phyloP scores from a whole-genome alignment of 2,329 filamentous ascomycete species.

The Botrytis sinoallii region DNA sequence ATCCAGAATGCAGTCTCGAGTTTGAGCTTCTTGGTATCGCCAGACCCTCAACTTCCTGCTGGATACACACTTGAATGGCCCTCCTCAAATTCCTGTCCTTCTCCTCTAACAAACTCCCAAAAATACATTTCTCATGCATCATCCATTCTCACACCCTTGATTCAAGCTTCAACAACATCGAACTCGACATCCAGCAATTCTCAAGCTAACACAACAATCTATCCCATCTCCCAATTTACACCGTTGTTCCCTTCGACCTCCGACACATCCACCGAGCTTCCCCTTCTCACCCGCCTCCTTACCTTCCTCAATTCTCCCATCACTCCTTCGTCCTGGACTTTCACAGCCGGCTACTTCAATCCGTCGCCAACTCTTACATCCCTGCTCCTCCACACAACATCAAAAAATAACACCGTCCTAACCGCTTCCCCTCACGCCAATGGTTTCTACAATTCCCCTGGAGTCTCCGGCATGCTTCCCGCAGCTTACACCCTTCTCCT shows the following conservation, averaged over 20 bases:
- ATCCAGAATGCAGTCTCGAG: constrained; percentile 76
- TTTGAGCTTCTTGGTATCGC: constrained; percentile 77
- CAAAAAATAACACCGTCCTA: constrained; percentile 67
- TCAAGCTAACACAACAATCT: constrained; percentile 65
- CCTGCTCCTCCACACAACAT: constrained; percentile 69
- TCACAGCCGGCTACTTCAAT: constrained; percentile 98
- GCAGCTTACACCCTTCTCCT: constrained; percentile 90
- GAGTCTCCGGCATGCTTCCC: constrained; percentile 85
- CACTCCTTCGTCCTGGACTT: constrained; percentile 82
- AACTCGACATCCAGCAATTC: not conserved
- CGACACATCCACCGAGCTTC: constrained; percentile 84
- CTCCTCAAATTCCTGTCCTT: constrained; percentile 66
- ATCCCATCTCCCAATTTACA: constrained; percentile 84
- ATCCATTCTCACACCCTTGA: constrained; percentile 61
- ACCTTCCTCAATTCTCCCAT: constrained; percentile 60
- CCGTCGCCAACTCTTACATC: constrained; percentile 81
- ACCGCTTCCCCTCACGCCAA: constrained; percentile 93
- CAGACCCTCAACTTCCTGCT: constrained; percentile 50
- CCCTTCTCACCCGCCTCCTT: constrained; percentile 73
- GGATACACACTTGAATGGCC: constrained; percentile 73
- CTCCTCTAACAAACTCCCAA: constrained; percentile 67
- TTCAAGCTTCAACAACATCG: constrained; percentile 42
- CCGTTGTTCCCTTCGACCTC: constrained; percentile 72
- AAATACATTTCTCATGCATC: constrained; percentile 70
- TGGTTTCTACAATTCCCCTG: constrained; percentile 86